These are phyloP conservation scores for Maudiozyma humilis DNA, from an alignment of 1,139 yeast species.

Conservation along the genomic window DNA sequence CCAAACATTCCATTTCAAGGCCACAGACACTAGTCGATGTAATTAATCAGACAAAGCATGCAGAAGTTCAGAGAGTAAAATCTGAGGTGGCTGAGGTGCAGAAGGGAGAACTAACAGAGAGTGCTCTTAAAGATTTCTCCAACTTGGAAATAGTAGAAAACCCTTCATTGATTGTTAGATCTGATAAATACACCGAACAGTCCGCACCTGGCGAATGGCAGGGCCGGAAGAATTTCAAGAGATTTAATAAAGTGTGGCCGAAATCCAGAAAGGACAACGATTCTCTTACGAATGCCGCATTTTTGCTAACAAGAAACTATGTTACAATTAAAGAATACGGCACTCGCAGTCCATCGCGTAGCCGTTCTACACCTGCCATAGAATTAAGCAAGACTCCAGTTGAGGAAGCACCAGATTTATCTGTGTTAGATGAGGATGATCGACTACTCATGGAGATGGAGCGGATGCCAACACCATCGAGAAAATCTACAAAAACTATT, in stretches of 20 bases:
- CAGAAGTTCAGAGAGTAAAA: slow-evolving; percentile 26
- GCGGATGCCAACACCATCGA: background rate
- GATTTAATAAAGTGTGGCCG: slow-evolving; percentile 30
- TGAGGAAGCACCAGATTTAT: background rate
- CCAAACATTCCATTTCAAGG: background rate
- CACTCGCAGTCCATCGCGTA: too few relatives aligned
- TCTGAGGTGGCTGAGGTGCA: slow-evolving; percentile 22
- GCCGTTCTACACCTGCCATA: too few relatives aligned
- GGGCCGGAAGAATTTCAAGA: slow-evolving; percentile 33
- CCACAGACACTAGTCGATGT: slow-evolving; percentile 22
- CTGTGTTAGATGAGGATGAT: slow-evolving; percentile 1
- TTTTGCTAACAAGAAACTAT: slow-evolving; percentile 25
- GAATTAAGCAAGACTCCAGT: too few relatives aligned
- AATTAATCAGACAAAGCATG: slow-evolving; percentile 29
- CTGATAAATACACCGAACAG: background rate
- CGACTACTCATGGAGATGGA: background rate
- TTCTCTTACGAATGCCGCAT: slow-evolving; percentile 13
- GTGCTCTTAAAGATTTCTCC: slow-evolving; percentile 25
- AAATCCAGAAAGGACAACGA: slow-evolving; percentile 7
- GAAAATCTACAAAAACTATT: background rate
- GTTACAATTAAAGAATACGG: slow-evolving; percentile 12
- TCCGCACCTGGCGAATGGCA: slow-evolving; percentile 16
- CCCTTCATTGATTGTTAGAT: slow-evolving; percentile 7
- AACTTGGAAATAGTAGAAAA: slow-evolving; percentile 31
- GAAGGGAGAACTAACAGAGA: slow-evolving; percentile 26